Evolutionary conservation across 169 alveolate genomes (phyloP).

Genomic region (Toxoplasma gondii): DNA sequence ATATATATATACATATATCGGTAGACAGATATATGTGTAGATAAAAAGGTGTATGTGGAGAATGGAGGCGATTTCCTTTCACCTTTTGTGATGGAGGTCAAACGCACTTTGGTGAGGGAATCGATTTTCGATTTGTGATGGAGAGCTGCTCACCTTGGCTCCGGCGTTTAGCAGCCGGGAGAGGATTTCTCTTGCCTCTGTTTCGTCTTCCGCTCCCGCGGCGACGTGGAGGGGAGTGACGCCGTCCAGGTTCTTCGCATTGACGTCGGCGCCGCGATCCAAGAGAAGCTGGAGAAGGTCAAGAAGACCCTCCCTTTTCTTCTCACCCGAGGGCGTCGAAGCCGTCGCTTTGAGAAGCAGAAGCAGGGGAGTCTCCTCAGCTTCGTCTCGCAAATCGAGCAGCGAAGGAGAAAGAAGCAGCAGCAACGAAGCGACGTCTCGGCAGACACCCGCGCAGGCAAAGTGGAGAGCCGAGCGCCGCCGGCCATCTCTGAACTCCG

Average conservation of each 20-base stretch:
- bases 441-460: conserved; percentile 9
- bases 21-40: not conserved
- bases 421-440: not conserved
- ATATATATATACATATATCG: not conserved
- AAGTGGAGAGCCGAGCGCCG: conserved; percentile 20
- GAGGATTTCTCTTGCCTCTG: not conserved
- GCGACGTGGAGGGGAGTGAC: conserved; percentile 18
- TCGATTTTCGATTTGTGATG: not conserved
- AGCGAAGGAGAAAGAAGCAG: not conserved
- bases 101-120: too few species aligned
- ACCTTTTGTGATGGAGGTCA: too few species aligned
- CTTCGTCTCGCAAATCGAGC: not conserved
- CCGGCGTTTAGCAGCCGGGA: not conserved
- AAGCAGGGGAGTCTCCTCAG: not conserved
- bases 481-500: conserved; percentile 1
- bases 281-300: not conserved
- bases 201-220: not conserved
- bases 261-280: not conserved
- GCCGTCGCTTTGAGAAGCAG: not conserved
- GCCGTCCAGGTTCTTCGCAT: not conserved
- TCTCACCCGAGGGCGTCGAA: not conserved
- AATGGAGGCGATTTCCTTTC: too few species aligned
- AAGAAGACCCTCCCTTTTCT: not conserved
- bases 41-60: too few species aligned
- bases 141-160: not conserved